Evolutionary conservation across 2,329 filamentous ascomycete genomes (phyloP), one percentile per base, ranked within the genome.

Genomic region (Taxawa tesnikishii): DNA sequence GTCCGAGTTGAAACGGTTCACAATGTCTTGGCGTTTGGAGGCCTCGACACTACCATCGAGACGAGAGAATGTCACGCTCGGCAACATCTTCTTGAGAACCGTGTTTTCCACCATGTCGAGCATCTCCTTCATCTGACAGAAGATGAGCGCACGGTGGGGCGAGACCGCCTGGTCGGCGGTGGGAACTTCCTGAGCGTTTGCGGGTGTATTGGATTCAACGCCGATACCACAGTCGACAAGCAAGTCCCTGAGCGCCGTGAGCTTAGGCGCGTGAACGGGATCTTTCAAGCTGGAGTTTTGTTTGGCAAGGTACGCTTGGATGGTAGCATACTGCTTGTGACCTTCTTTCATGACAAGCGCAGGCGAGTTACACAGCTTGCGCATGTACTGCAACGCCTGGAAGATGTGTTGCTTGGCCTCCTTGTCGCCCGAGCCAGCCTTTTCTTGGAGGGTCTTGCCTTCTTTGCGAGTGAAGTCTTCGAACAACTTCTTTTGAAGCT

Each of bases 51-150:
- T 77, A 18, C 90, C 90, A 47, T 98, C 92, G 19, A 98, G 73
- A n/a, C 92, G 82, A 36, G 96, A 73, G 52, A 80, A 94, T 23
- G 92, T 90, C 5, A 94, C 87, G 0, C 79, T 82, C 1, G 90
- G 90, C n/a, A 98, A 70, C 59, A 96, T 70, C 49, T 81, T 80
- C 55, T 83, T 84, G 24, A 98, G 63, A 1, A 98, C 90, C 36
- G 88, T 87, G 47, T 81, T 84, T 53, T 96, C 87, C 3, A 98
- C 92, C 74, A 98, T 96, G 56, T 98, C 90, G 15, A 98, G 70
- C 92, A 98, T 98, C 56, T 98, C 90, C 60, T 98, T 98, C 84
- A 98, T 94, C 55, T 98, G 90, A 49, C 90, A 98, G 67, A 98
- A 98, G 44, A 98, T 81, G 16, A 98, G 73, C 1, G 90, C 92